Base-by-base conservation (phyloP, 164 flowering plant genomes). In the Aristolochia contorta region DNA sequence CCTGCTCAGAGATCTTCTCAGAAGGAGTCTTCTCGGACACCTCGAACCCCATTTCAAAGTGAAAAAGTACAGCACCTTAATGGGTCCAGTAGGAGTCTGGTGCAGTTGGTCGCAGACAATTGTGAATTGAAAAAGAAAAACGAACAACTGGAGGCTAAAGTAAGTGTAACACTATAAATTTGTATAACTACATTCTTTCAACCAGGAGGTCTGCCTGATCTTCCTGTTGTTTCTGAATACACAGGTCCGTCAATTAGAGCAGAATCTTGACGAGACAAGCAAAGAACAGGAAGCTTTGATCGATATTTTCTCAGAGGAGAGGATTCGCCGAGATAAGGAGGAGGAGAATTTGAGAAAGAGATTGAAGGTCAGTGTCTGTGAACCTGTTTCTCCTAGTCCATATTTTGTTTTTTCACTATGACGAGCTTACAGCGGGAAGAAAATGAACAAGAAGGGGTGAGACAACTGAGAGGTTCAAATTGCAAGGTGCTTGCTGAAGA, bases 201-300 rank as follows among this genome's bases (percentile, higher is more conserved):
- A 19, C 47, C 12, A 57, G 12, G 45, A 18, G 41, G 23, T 10
- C 18, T 58, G 13, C 8, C 21, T 13, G 8, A 20, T 6, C 18
- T 41, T 16, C 32, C 20, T 32, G 15, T 30, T 56, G 12, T 6
- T 56, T 56, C 6, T 56, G 24, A 30, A 56, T 56, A 16, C 2
- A 24, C 78, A 92, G 98, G 71, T 84, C 27, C 30, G 71, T 32
- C 83, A 71, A 43, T 67, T 74, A 12, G 64, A 68, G 25, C 56
- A 49, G 45, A 85, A 83, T 68, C 62, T 81, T 22, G 84, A 81
- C 60, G 85, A 74, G 41, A 47, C 88, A 65, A 82, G 59, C 67
- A 85, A 73, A 77, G 97, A 91, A 61, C 95, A 89, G 57, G 92
- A 82, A 47, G 82, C 72, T 57, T 58, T 89, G 12, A 78, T 87